phyloP scores from a whole-genome alignment of 768 basidiomycete species.

The Strobilomyces echinocephalus region DNA sequence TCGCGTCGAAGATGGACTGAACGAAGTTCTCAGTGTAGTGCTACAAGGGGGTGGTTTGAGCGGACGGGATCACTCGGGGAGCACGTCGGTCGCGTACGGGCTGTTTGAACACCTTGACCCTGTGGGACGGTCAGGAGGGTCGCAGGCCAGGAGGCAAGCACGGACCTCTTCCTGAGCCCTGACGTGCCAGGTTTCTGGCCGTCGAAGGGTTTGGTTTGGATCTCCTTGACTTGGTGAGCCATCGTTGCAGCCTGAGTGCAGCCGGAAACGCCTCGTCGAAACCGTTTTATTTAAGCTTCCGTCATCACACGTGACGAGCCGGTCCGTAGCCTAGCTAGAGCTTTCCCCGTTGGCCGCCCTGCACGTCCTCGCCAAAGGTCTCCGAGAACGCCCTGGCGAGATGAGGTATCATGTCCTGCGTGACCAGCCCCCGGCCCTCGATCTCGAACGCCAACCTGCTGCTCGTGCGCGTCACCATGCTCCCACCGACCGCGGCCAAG shows the following conservation, averaged over 20 bases:
- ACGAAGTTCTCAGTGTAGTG: conserved; percentile 99
- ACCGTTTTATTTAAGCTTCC: conserved; percentile 14
- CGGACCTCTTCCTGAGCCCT: conserved; percentile 88
- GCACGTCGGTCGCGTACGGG: conserved; percentile 49
- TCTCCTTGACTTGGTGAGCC: conserved; percentile 53
- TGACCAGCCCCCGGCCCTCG: conserved; percentile 77
- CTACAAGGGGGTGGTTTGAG: conserved; percentile 38
- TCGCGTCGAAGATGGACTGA: conserved; percentile 89
- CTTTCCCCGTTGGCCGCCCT: conserved; percentile 24
- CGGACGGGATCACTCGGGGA: not conserved
- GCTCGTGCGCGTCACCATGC: conserved; percentile 82
- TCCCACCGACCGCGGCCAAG: conserved; percentile 80
- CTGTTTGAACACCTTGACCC: conserved; percentile 98
- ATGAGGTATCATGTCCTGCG: conserved; percentile 69
- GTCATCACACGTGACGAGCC: conserved; percentile 22
- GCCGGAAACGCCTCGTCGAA: not conserved
- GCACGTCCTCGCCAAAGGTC: conserved; percentile 53
- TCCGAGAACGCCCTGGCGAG: conserved; percentile 68
- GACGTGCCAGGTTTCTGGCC: conserved; percentile 98
- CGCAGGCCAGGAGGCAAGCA: conserved; percentile 5
- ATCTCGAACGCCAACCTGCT: conserved; percentile 72
- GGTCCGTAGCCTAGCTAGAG: conserved; percentile 25
- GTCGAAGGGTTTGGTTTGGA: conserved; percentile 81
- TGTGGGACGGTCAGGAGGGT: conserved; percentile 32
- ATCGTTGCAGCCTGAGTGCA: conserved; percentile 29